A percentile compares a stretch with the other conserved stretches of the same genome.
Evolutionary conservation across 2,329 filamentous ascomycete species (phyloP).

Genomic region (Sarocladiaceae sp.): DNA sequence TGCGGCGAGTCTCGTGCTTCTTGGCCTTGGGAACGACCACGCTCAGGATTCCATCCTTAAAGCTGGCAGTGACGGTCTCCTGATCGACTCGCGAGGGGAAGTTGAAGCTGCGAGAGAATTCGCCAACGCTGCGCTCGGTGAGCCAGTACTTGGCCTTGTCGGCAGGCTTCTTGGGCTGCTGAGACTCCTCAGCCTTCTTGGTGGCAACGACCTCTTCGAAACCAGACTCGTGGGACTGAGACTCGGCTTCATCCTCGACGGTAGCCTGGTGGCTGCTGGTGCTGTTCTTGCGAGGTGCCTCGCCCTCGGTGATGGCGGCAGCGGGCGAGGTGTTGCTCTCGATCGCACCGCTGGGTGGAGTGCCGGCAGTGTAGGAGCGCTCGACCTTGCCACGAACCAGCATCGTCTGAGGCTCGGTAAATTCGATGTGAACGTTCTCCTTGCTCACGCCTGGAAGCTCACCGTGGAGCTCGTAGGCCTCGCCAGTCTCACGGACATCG

Average conservation of each 20-base stretch:
- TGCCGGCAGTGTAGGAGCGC: slow-evolving; percentile 52
- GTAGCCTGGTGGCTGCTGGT: slow-evolving; percentile 47
- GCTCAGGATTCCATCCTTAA: slow-evolving; percentile 60
- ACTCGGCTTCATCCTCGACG: slow-evolving; percentile 55
- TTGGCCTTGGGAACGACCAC: slow-evolving; percentile 61
- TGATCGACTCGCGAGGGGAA: slow-evolving; percentile 61
- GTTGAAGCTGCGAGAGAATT: slow-evolving; percentile 62
- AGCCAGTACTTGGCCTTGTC: slow-evolving; percentile 62
- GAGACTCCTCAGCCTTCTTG: slow-evolving; percentile 17
- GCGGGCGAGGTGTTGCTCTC: slow-evolving; percentile 32
- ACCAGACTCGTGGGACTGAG: slow-evolving; percentile 21
- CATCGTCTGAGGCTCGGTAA: slow-evolving; percentile 69
- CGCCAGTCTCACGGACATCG: slow-evolving; percentile 65
- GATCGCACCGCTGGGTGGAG: slow-evolving; percentile 39
- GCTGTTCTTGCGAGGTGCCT: slow-evolving; percentile 21
- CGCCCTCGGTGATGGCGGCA: slow-evolving; percentile 34
- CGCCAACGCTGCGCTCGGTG: slow-evolving; percentile 57
- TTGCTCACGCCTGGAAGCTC: slow-evolving; percentile 72
- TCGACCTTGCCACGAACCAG: slow-evolving; percentile 65
- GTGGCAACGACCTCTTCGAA: slow-evolving; percentile 23
- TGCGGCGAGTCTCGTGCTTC: slow-evolving; percentile 50
- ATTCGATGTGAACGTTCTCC: slow-evolving; percentile 70
- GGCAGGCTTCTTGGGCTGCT: slow-evolving; percentile 23
- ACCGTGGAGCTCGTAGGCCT: slow-evolving; percentile 69
- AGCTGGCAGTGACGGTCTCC: slow-evolving; percentile 52